Base-by-base conservation (phyloP, 176 grass and related monocot species). In the Musa troglodytarum region DNA sequence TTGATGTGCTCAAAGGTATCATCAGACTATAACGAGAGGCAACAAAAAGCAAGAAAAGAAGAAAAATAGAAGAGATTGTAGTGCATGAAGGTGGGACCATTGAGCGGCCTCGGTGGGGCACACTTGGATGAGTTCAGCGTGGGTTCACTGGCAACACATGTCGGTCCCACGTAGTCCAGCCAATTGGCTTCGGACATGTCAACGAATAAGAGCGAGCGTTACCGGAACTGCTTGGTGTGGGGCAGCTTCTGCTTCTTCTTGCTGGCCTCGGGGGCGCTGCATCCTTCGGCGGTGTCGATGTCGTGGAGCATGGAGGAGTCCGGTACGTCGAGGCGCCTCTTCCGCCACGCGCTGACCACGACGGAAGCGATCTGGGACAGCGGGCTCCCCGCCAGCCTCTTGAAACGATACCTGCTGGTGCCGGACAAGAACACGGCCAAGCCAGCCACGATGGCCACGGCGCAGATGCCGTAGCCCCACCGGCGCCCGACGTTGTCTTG, bases 371-470 rank as follows among this genome's bases (percentile, higher is more conserved):
- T 81, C 87, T 86, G 87, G 0, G 80, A 71, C 17, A 89, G 68
- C 10, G 87, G 87, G 74, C 74, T 78, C 3, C 87, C 83, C 11
- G 57, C 74, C 80, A 89, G 77, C 80, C 82, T 85, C 83, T 89
- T 89, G 83, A 89, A 86, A 1, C 83, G 80, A 81, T 86, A 89
- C 54, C 63, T 77, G 3, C 13, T 10, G 0, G 83, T 89, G 69
- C 87, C 83, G 28, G 68, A 52, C 1, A 89, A 77, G 77, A 89
- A 89, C 3, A 89, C 63, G 52, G 16, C 14, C 9, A 89, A 80
- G 0, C 83, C 87, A 0, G 2, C 1, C 1, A 77, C 20, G 81
- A 77, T 77, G 59, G 75, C 43, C 43, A 15, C 14, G 49, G 75
- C 75, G 58, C 58, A 77, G 61, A 66, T 65, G 43, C 75, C 75